Base-by-base conservation (phyloP, 1,284 basidiomycete genomes). In the Moesziomyces antarcticus region DNA sequence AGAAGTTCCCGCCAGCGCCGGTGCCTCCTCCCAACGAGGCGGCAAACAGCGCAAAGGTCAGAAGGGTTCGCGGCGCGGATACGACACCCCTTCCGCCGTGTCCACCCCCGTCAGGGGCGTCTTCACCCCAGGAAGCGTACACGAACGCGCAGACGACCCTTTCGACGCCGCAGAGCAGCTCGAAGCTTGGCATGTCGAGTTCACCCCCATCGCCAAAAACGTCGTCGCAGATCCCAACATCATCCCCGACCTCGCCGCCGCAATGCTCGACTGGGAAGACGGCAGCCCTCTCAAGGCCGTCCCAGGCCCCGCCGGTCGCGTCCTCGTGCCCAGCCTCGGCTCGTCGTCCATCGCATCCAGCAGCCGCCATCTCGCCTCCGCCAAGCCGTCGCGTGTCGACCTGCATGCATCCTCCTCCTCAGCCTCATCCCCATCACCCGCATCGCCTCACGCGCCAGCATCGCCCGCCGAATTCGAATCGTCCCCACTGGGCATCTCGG, bases 171-270 rank as follows among this genome's bases (percentile, higher is more conserved):
- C 59, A n/a, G 78, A 79, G n/a, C 67, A 75, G 50, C 60, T 80
- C 46, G 79, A 83, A 43, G 70, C 82, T 5, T 83, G 82, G 82
- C 78, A 82, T 35, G 67, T 82, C 49, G 82, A 83, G 48, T 83
- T 67, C 56, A 81, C 82, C 5, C 78, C 77, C 10, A 68, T 77
- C 49, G 21, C 50, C n/a, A 57, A 70, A n/a, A 83, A 81, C 48
- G 30, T 78, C 42, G 75, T 82, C 2, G 58, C 66, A 1, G 73
- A 81, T 22, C 57, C 62, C 0, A 50, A 41, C 18, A 57, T 72
- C 11, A 8, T 74, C 20, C 52, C 53, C 3, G 43, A 41, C 13
- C 62, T 82, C n/a, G 75, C 69, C 16, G 48, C 58, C 13, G 66
- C 70, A 3, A 73, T 78, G 71, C 53, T 69, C 22, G 68, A 78